A percentile compares a stretch with the other conserved stretches of the same genome.
These are phyloP conservation scores for Fragaria nilgerrensis DNA, from an alignment of 306 rosid species.

Conservation along the genomic window DNA sequence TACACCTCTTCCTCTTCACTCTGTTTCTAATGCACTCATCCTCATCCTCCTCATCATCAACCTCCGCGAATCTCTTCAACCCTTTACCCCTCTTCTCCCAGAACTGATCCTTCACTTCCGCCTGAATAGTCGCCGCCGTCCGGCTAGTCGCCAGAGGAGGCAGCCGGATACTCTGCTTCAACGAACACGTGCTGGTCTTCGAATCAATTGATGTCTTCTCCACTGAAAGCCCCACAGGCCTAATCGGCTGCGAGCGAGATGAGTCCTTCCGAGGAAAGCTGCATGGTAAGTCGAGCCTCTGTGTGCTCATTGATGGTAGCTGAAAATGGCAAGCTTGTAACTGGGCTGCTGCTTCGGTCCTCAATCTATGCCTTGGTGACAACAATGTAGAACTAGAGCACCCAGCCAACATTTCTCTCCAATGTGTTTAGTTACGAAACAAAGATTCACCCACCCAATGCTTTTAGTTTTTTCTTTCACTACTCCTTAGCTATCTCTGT, in stretches of 20 bases:
- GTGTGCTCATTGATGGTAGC: conserved; percentile 91
- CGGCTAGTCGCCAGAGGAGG: conserved; percentile 64
- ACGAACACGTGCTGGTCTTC: conserved; percentile 50
- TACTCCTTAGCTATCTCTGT: conserved; percentile 38
- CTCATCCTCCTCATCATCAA: conserved; percentile 33
- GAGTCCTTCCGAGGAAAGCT: conserved; percentile 68
- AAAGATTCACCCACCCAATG: conserved; percentile 53
- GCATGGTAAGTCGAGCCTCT: conserved; percentile 89
- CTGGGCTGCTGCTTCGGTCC: conserved; percentile 84
- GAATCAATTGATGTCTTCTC: conserved; percentile 59
- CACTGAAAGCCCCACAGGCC: conserved; percentile 64
- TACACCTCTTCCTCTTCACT: conserved; percentile 74
- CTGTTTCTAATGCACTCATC: conserved; percentile 50
- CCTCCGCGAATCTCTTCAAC: conserved; percentile 77
- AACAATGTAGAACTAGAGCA: conserved; percentile 97
- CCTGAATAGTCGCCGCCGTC: conserved; percentile 22
- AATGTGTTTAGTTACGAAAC: conserved; percentile 13
- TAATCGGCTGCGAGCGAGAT: conserved; percentile 61
- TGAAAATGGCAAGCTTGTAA: conserved; percentile 92
- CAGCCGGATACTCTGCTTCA: conserved; percentile 76
- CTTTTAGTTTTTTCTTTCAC: conserved; percentile 21
- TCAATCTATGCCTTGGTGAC: conserved; percentile 98
- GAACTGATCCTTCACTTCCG: conserved; percentile 46
- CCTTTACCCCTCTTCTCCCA: conserved; percentile 53
- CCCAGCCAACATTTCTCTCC: conserved; percentile 99